A percentile compares a stretch with the other conserved stretches of the same genome.
phyloP scores from a whole-genome alignment of 345 rosid genomes.

The Populus ilicifolia region DNA sequence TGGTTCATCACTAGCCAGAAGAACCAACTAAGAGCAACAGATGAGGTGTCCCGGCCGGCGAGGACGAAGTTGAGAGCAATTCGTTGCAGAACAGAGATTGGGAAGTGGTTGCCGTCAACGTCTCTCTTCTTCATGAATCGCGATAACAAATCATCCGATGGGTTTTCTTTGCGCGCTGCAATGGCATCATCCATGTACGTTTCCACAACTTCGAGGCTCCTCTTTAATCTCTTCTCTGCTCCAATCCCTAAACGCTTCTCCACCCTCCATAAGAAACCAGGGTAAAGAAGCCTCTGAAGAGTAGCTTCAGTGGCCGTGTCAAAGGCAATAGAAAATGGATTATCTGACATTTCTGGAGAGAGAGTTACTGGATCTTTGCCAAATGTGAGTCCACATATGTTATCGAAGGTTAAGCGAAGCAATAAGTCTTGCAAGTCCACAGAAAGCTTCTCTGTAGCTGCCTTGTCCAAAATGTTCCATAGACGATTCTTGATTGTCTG shows the following conservation, averaged over 20 bases:
- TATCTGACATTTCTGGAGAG: slow-evolving; percentile 65
- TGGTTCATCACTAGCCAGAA: slow-evolving; percentile 85
- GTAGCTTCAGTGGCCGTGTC: slow-evolving; percentile 88
- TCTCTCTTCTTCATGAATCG: slow-evolving; percentile 78
- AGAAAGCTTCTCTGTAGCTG: slow-evolving; percentile 34
- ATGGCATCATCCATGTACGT: slow-evolving; percentile 71
- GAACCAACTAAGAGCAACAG: slow-evolving; percentile 92
- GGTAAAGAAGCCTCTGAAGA: slow-evolving; percentile 67
- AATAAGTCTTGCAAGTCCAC: slow-evolving; percentile 83
- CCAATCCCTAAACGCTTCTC: slow-evolving; percentile 59
- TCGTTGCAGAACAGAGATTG: slow-evolving; percentile 60
- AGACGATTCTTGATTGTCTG: slow-evolving; percentile 72
- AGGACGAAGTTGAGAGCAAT: slow-evolving; percentile 90
- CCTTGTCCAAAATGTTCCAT: slow-evolving; percentile 65
- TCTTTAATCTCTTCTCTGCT: slow-evolving; percentile 48
- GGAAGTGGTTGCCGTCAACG: slow-evolving; percentile 52
- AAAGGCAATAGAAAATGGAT: slow-evolving; percentile 66
- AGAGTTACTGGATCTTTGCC: slow-evolving; percentile 85
- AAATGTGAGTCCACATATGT: slow-evolving; percentile 83
- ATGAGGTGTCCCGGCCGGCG: slow-evolving; percentile 91
- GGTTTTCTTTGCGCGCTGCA: slow-evolving; percentile 53
- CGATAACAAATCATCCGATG: slow-evolving; percentile 81
- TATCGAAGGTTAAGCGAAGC: slow-evolving; percentile 85
- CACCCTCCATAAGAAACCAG: slow-evolving; percentile 66
- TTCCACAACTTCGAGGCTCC: slow-evolving; percentile 55